A percentile compares a stretch with the other conserved stretches of the same genome.
These are phyloP conservation scores for Crassisporium funariophilum DNA, from an alignment of 768 basidiomycete species.

Conservation along the genomic window DNA sequence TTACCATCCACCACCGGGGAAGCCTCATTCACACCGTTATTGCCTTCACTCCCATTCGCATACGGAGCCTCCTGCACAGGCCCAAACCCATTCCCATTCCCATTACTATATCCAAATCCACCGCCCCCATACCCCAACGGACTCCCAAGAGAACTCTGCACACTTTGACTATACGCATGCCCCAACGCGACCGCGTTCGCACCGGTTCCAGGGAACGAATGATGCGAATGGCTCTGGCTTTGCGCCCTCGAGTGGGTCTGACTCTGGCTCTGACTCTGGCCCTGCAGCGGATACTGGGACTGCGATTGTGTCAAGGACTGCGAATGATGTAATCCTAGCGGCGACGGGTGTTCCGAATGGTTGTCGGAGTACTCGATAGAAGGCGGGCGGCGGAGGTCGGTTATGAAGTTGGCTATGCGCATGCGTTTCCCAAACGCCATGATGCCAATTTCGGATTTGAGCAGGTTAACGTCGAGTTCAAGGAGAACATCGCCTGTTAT, in stretches of 20 bases:
- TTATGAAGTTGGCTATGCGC: constrained; percentile 90
- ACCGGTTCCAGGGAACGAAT: constrained; percentile 46
- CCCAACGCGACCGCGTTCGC: constrained; percentile 9
- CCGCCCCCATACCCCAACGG: constrained; percentile 34
- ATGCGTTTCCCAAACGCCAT: constrained; percentile 92
- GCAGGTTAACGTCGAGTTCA: constrained; percentile 87
- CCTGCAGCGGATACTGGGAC: constrained; percentile 33
- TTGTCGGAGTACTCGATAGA: constrained; percentile 59
- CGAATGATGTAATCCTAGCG: constrained; percentile 22
- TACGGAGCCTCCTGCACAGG: constrained; percentile 12
- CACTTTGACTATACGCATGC: constrained; percentile 32
- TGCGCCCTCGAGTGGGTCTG: constrained; percentile 42
- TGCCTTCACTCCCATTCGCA: not conserved
- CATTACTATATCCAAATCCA: too few species aligned
- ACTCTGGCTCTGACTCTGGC: too few species aligned
- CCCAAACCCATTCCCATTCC: constrained; percentile 19
- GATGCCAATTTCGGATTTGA: constrained; percentile 94
- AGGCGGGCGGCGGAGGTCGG: constrained; percentile 78
- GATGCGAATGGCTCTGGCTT: constrained; percentile 46
- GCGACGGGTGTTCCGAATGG: constrained; percentile 34
- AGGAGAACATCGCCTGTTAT: constrained; percentile 97
- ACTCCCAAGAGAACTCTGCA: constrained; percentile 47
- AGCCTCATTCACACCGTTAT: constrained; percentile 1
- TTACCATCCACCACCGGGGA: constrained; percentile 1
- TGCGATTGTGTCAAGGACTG: constrained; percentile 25